Evolutionary conservation across 176 grass and related monocot genomes (phyloP).

Genomic region (Eremochloa ophiuroides): DNA sequence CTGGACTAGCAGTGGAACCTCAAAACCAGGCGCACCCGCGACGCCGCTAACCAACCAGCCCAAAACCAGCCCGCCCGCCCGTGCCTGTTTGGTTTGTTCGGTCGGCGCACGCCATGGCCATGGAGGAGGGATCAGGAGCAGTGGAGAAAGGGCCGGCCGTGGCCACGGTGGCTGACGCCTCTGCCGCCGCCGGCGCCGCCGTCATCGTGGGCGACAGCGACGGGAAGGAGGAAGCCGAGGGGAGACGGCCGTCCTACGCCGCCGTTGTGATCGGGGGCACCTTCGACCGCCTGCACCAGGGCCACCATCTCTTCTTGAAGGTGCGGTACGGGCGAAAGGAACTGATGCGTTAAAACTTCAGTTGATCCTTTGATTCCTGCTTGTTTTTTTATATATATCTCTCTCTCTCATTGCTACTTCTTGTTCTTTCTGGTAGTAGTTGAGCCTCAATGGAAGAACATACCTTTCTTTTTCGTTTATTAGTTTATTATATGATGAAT

Average conservation of each 20-base stretch:
- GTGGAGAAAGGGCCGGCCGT: not conserved
- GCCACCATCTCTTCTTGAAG: conserved; percentile 85
- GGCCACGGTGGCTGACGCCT: not conserved
- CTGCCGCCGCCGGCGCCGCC: too few relatives aligned
- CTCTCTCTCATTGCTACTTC: too few relatives aligned
- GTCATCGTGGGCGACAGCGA: not conserved
- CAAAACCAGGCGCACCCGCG: not conserved
- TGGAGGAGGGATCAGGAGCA: not conserved
- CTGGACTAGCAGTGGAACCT: not conserved
- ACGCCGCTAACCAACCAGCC: not conserved
- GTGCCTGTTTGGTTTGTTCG: not conserved
- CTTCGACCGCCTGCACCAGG: conserved; percentile 80
- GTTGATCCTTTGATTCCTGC: too few relatives aligned
- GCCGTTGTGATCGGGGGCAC: conserved; percentile 88
- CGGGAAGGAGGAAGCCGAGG: not conserved
- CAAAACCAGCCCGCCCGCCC: not conserved
- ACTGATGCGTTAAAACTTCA: too few relatives aligned
- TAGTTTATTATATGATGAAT: not conserved
- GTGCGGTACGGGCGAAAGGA: conserved; percentile 28
- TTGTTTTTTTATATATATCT: too few relatives aligned
- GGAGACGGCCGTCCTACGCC: not conserved
- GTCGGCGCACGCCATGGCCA: not conserved
- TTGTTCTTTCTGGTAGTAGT: too few relatives aligned
- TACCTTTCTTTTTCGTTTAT: not conserved
- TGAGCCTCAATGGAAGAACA: too few relatives aligned